Evolutionary conservation across 1,284 basidiomycete species (phyloP), one percentile per base, ranked within the genome.

Genomic region (Calocybe gambosa): DNA sequence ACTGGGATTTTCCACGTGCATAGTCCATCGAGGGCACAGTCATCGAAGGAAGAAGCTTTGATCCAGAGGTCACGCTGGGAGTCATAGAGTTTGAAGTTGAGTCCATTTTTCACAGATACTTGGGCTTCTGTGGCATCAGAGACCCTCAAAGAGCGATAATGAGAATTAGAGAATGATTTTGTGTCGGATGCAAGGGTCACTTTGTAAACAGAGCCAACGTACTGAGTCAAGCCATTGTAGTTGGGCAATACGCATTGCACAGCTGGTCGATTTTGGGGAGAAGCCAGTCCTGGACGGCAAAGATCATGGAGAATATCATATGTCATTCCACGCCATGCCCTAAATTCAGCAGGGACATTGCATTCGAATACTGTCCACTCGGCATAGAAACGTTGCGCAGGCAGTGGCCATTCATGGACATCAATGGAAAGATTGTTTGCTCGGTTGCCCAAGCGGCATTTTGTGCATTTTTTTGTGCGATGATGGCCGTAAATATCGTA

Each of bases 331-430:
- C 78, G 62, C 78, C 77, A 79, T 28, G 64, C 57, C 2, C 58
- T 50, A 47, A 76, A 73, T 0, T 55, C 49, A 0, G 49, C 20
- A 0, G 78, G 78, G 37, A 64, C 64, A 2, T 51, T 43, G 1
- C 77, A 49, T 43, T 80, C 77, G 39, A 80, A 78, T 0, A 78
- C 59, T 0, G 65, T 62, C 0, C 49, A 51, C 40, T 65, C 54
- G 0, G 63, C 64, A 0, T 45, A 19, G 1, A 58, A 29, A 2
- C 19, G 1, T 7, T 58, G 38, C 0, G 46, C 26, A 0, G 77
- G 73, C 26, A 80, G 54, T 0, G 75, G 76, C 77, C 74, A 77
- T 42, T 80, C 77, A 37, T 73, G 58, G 2, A 73, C 53, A 0
- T 34, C 2, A 31, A 78, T 75, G 0, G 33, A 8, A 55, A 77